Conservation (phyloP, 2,329 filamentous ascomycete genomes). For the Alternaria brassicae region DNA sequence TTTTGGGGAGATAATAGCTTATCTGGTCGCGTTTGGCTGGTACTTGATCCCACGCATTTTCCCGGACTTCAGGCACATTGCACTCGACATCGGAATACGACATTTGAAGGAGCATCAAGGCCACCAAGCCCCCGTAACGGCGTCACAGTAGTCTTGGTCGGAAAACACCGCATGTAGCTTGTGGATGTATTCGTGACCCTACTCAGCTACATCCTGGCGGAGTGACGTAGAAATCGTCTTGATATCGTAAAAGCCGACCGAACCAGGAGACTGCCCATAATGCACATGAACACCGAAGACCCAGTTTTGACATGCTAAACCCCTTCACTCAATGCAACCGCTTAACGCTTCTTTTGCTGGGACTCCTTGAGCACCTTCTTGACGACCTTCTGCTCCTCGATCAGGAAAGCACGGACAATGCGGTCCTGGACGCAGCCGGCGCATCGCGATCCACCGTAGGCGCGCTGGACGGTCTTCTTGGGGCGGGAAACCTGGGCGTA, state of each 20-base stretch:
- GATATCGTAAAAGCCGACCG: constrained; percentile 49
- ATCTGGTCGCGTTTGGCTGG: neutral
- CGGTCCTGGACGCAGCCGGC: constrained; percentile 98
- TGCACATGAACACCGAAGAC: constrained; percentile 53
- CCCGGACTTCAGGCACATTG: neutral
- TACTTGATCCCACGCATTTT: neutral
- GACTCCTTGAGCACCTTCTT: constrained; percentile 99
- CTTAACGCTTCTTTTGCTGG: constrained; percentile 74
- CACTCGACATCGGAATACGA: constrained; percentile 2
- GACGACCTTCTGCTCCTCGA: constrained; percentile 99
- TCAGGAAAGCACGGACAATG: constrained; percentile 97
- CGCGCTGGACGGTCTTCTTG: constrained; percentile 99
- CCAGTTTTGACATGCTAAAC: constrained; percentile 48
- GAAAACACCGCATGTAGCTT: constrained; percentile 29
- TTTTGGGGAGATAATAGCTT: neutral
- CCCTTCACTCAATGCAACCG: constrained; percentile 34
- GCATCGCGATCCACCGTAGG: constrained; percentile 97
- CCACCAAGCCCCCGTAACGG: neutral
- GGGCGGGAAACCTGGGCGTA: constrained; percentile 97
- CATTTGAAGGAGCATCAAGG: constrained; percentile 1
- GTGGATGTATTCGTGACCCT: constrained; percentile 46
- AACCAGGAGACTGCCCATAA: constrained; percentile 51
- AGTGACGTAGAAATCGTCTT: constrained; percentile 47
- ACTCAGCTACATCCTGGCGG: constrained; percentile 46
- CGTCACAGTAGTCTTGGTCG: constrained; percentile 6